These are phyloP conservation scores for Eimeria tenella DNA, from an alignment of 169 alveolate genomes.

Conservation along the genomic window DNA sequence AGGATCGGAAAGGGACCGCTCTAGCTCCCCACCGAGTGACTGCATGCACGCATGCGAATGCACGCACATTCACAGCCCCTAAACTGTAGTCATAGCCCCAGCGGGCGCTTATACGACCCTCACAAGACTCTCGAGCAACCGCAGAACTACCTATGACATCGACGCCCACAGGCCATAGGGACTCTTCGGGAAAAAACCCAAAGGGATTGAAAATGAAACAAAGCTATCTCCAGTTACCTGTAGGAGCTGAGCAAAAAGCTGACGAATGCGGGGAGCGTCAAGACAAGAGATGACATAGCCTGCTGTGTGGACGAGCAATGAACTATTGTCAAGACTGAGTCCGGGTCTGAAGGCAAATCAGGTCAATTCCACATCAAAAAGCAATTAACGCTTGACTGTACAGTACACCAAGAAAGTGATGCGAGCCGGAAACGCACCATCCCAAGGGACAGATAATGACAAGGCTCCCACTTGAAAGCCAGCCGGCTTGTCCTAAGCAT, in stretches of 20 bases:
- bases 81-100: not conserved
- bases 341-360: conserved; percentile 31
- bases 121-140: no score
- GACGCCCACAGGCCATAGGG: no score
- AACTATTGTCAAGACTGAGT: conserved; percentile 57
- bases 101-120: no score
- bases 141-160: no score
- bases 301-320: conserved; percentile 38
- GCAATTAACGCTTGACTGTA: not conserved
- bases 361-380: not conserved
- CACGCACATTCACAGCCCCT: not conserved
- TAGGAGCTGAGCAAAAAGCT: conserved; percentile 33
- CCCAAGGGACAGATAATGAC: no score
- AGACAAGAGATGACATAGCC: conserved; percentile 59
- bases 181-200: no score
- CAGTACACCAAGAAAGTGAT: no score
- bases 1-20: conserved; percentile 46
- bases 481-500: no score
- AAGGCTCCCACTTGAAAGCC: no score
- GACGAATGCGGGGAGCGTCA: conserved; percentile 57
- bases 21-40: conserved; percentile 57
- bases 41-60: conserved; percentile 10
- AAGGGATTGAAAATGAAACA: no score
- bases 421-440: no score
- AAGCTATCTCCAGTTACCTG: not conserved